Evolutionary conservation across 148 eudicot species (phyloP), one percentile per base, ranked within the genome.

Genomic region (Rheum nobile): DNA sequence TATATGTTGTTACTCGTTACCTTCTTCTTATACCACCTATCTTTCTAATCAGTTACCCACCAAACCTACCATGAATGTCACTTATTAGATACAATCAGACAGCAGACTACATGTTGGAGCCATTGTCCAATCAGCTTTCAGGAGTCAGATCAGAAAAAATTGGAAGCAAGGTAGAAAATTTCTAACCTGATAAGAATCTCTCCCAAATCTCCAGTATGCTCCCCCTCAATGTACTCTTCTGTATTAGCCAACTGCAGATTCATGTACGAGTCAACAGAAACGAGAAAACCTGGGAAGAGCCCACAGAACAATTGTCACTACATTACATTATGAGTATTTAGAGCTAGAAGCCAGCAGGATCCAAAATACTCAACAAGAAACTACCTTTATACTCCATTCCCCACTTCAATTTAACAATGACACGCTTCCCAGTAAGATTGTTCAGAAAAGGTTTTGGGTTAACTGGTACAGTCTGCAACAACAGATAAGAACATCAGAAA

Each of bases 121-220:
- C 6, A 2, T 48, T 14, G 16, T 0, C 16, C 13, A 44, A 44
- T 14, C 16, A 14, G 4, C 10, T 12, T 7, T 41, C 43, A 44
- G 4, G 16, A 48, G 54, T 48, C 12, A 17, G 54, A 41, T 7
- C 43, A 41, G 11, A 12, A 16, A n/a, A n/a, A n/a, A n/a, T n/a
- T n/a, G n/a, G n/a, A n/a, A n/a, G n/a, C n/a, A n/a, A n/a, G n/a
- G n/a, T n/a, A n/a, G n/a, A n/a, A 31, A 63, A 14, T 63, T 63
- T 31, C 68, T 54, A 73, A 95, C 98, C 98, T 89, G 85, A 95
- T 95, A 71, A 95, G 85, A 75, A 95, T 91, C 86, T 95, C 98
- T 75, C 98, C 98, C 31, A 95, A 96, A 80, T 85, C 87, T 75
- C 96, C 97, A 35, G 96, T 88, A 78, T 84, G 80, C 59, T 89